Evolutionary conservation across 768 basidiomycete species (phyloP), one percentile per base, ranked within the genome.

Genomic region (Boletus subcaerulescens): DNA sequence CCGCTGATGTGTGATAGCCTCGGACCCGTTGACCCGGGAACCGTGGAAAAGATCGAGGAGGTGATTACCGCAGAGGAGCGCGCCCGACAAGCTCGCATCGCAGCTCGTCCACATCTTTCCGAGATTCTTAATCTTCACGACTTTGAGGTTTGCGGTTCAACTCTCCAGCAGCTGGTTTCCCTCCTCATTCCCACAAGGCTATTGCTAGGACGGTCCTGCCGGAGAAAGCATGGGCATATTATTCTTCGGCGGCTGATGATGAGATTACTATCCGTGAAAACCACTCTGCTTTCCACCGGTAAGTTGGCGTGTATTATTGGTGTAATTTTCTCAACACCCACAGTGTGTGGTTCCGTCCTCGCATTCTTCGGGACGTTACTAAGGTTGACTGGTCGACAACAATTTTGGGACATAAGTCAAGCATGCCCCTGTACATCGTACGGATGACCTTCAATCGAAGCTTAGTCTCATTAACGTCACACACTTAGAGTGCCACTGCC

Each of bases 191-290:
- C 26, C n/a, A 18, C 31, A 53, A 93, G 91, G 81, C 89, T 17
- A 85, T 98, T 49, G 94, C 93, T 10, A 88, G 81, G 69, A 76
- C 77, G 62, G 86, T 91, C 12, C 86, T 98, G 77, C 74, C 85
- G 2, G 86, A 88, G 33, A 91, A 92, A 68, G 92, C 92, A 0
- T 98, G 95, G 95, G 95, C 94, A 6, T 95, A 95, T 69, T 95
- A 98, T 65, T 93, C 90, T 1, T 94, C 92, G n/a, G 95, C 93
- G 17, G 86, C 96, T 8, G 96, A 98, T 67, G 95, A 98, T 62
- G 93, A 97, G 71, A 91, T 94, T 43, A 94, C 93, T 31, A 76
- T 81, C 56, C 80, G 93, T 46, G 93, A 96, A 71, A 97, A 97
- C 63, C 92, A 91, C 57, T 79, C 85, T 48, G 95, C 94, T 3